These are phyloP conservation scores for Backusella liffmaniae DNA, from an alignment of 192 early-diverging fungal species.

Conservation along the genomic window DNA sequence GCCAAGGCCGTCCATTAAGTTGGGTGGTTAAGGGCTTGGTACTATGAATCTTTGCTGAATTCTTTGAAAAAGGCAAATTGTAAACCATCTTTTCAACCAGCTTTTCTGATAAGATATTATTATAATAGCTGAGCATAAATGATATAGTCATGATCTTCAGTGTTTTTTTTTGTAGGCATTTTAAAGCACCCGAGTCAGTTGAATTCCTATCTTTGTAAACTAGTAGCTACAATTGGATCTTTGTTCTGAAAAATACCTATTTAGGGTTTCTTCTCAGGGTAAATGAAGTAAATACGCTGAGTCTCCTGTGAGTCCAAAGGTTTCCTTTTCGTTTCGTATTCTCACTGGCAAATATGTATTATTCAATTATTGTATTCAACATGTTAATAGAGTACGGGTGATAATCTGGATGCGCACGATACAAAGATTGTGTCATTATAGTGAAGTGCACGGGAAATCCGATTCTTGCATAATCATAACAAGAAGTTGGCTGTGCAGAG, in stretches of 20 bases:
- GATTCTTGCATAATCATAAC: no score
- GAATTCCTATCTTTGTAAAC: not conserved
- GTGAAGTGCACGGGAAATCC: no score
- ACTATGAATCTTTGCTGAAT: not conserved
- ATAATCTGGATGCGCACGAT: not conserved
- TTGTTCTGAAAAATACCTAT: not conserved
- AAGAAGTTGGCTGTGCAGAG: no score
- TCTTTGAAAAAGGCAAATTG: not conserved
- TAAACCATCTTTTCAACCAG: not conserved
- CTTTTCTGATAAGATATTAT: no score
- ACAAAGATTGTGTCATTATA: not conserved
- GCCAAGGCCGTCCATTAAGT: not conserved
- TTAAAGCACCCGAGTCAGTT: not conserved
- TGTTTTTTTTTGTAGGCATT: not conserved
- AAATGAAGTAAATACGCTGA: not conserved
- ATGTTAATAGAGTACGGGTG: not conserved
- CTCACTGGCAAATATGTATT: not conserved
- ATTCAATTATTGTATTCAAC: not conserved
- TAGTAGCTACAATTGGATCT: not conserved
- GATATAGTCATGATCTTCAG: no score
- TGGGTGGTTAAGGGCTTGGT: not conserved
- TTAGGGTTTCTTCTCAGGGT: not conserved
- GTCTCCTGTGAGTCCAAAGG: not conserved
- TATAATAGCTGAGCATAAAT: no score
- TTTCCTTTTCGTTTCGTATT: not conserved